Percentiles rank a stretch among this genome's conserved stretches.
Conservation (phyloP, 352 stramenopile genomes). For the Phytophthora hibernalis region DNA sequence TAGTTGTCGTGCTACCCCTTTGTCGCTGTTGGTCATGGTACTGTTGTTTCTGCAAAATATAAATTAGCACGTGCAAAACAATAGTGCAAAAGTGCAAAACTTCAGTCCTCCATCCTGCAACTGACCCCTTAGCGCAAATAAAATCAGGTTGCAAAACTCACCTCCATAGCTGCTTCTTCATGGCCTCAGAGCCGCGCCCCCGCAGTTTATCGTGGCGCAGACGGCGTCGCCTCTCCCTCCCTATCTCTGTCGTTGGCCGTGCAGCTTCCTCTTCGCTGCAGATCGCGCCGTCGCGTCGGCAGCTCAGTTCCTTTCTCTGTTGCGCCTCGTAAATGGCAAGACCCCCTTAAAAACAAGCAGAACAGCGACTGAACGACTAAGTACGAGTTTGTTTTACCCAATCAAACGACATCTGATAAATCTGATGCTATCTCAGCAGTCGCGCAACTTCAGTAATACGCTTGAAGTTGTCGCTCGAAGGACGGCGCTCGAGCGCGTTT, state of each 20-base stretch:
- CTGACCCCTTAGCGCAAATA: not conserved
- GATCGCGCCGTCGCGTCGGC: conserved; percentile 27
- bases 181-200: conserved; percentile 10
- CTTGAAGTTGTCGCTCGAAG: conserved; percentile 27
- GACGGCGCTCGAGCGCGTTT: conserved; percentile 37
- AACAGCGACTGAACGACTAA: conserved; percentile 17
- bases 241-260: conserved; percentile 16
- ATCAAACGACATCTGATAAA: conserved; percentile 27
- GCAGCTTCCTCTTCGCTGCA: conserved; percentile 11
- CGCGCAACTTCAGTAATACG: conserved; percentile 27
- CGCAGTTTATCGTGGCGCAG: conserved; percentile 6
- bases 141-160: conserved; percentile 25
- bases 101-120: not conserved
- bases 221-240: not conserved
- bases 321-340: conserved; percentile 16
- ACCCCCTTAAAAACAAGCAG: conserved; percentile 5
- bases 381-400: conserved; percentile 36
- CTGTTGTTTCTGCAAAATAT: conserved; percentile 25
- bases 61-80: too few species aligned
- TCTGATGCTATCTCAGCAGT: conserved; percentile 35
- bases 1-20: not conserved
- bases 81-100: not conserved
- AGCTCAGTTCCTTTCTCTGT: conserved; percentile 36
- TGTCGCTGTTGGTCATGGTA: conserved; percentile 18
- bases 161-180: conserved; percentile 52